These are phyloP conservation scores for Penicillium herquei DNA, from an alignment of 495 filamentous ascomycete genomes.

Conservation along the genomic window DNA sequence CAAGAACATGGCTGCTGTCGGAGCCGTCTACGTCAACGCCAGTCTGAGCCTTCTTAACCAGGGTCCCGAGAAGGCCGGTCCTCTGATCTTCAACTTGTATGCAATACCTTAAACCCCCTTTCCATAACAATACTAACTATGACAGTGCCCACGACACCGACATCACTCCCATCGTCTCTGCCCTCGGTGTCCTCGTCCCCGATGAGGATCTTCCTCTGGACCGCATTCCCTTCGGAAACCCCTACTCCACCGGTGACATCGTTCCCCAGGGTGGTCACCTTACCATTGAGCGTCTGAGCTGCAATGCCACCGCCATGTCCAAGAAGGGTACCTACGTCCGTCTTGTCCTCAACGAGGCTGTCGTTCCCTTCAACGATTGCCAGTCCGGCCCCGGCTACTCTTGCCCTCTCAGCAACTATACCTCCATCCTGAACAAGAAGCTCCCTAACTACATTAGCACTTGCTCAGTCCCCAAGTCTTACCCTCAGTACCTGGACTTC, in stretches of 20 bases:
- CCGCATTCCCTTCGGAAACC: slow-evolving; percentile 34
- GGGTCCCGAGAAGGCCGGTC: slow-evolving; percentile 39
- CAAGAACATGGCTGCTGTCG: slow-evolving; percentile 46
- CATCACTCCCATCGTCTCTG: slow-evolving; percentile 50
- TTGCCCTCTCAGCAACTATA: slow-evolving; percentile 18
- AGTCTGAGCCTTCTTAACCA: slow-evolving; percentile 45
- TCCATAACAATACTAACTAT: background rate
- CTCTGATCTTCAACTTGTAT: slow-evolving; percentile 56
- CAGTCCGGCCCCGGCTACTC: slow-evolving; percentile 23
- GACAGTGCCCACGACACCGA: slow-evolving; percentile 53
- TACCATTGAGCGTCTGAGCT: slow-evolving; percentile 48
- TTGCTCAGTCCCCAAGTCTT: slow-evolving; percentile 15
- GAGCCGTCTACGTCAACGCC: slow-evolving; percentile 54
- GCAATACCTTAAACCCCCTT: slow-evolving; percentile 1
- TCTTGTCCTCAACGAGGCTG: slow-evolving; percentile 25
- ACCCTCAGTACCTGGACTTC: slow-evolving; percentile 22
- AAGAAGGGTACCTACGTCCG: slow-evolving; percentile 21
- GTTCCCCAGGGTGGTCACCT: slow-evolving; percentile 50
- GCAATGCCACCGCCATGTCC: slow-evolving; percentile 33
- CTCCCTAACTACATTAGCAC: slow-evolving; percentile 13
- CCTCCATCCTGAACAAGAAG: slow-evolving; percentile 1
- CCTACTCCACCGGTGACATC: slow-evolving; percentile 50
- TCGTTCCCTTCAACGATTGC: slow-evolving; percentile 21
- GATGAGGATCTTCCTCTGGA: slow-evolving; percentile 38
- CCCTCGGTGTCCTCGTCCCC: slow-evolving; percentile 47